Percentiles rank a stretch among this genome's conserved stretches.
Conservation (phyloP, 306 rosid genomes). For the Dryas octopetala region DNA sequence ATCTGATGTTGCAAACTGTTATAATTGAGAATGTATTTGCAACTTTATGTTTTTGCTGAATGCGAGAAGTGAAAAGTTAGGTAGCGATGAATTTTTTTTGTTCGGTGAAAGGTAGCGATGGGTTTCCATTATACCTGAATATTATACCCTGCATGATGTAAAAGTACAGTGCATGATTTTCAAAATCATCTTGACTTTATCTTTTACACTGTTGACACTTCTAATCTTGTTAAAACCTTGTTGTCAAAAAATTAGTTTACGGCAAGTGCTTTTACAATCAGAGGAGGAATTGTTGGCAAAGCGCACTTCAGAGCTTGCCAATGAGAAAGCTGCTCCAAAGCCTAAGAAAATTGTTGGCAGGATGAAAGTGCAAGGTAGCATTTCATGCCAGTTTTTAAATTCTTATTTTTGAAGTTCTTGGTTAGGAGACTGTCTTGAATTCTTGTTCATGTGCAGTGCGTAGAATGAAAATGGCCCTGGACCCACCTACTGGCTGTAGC, state of each 20-base stretch:
- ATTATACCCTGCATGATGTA: neutral
- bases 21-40: neutral
- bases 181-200: neutral
- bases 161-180: neutral
- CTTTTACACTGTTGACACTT: slow-evolving; percentile 5
- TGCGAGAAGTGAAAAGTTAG: neutral
- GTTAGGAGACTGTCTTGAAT: slow-evolving; percentile 15
- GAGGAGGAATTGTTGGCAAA: slow-evolving; percentile 88
- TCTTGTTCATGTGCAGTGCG: slow-evolving; percentile 59
- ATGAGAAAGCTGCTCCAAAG: slow-evolving; percentile 81
- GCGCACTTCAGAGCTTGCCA: slow-evolving; percentile 66
- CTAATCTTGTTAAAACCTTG: slow-evolving; percentile 18
- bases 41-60: slow-evolving; percentile 1
- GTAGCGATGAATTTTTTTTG: neutral
- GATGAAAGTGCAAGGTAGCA: slow-evolving; percentile 96
- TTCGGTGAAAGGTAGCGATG: neutral
- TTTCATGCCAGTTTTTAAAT: slow-evolving; percentile 20
- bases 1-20: neutral
- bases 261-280: slow-evolving; percentile 78
- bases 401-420: slow-evolving; percentile 23
- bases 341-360: slow-evolving; percentile 87
- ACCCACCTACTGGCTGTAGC: slow-evolving; percentile 88
- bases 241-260: slow-evolving; percentile 54
- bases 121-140: neutral
- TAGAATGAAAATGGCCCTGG: slow-evolving; percentile 77